A percentile compares a stretch with the other conserved stretches of the same genome.
phyloP scores from a whole-genome alignment of 2,329 filamentous ascomycete genomes.

The Colletotrichum nymphaeae region DNA sequence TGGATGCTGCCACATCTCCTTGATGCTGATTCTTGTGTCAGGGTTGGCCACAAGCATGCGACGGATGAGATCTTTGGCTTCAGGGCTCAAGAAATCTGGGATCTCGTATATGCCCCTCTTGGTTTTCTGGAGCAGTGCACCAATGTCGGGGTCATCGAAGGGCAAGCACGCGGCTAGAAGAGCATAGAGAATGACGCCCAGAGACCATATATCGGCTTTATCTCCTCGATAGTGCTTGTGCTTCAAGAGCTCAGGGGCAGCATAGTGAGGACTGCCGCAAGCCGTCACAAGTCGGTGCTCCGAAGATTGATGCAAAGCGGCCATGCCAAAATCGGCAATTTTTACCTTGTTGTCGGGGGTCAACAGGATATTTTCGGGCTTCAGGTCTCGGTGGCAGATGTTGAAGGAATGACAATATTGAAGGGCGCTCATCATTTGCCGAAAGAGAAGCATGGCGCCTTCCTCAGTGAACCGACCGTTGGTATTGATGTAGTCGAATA shows the following conservation, averaged over 20 bases:
- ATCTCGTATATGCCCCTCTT: slow-evolving; percentile 71
- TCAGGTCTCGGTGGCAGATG: slow-evolving; percentile 95
- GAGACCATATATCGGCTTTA: slow-evolving; percentile 93
- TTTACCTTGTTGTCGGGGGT: slow-evolving; percentile 83
- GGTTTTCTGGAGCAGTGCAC: slow-evolving; percentile 70
- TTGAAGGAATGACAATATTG: slow-evolving; percentile 94
- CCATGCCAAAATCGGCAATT: slow-evolving; percentile 98
- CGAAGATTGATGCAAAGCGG: slow-evolving; percentile 84
- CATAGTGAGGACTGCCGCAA: slow-evolving; percentile 97
- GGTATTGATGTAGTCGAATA: slow-evolving; percentile 87
- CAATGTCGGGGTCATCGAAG: slow-evolving; percentile 77
- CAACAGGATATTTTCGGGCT: slow-evolving; percentile 96
- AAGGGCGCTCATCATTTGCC: slow-evolving; percentile 92
- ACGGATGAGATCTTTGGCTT: slow-evolving; percentile 82
- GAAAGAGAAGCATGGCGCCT: slow-evolving; percentile 85
- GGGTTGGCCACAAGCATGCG: slow-evolving; percentile 85
- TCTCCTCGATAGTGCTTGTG: slow-evolving; percentile 84
- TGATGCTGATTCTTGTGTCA: slow-evolving; percentile 80
- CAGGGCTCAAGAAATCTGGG: slow-evolving; percentile 70
- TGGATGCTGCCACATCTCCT: slow-evolving; percentile 87
- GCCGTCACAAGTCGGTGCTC: slow-evolving; percentile 86
- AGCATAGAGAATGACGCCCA: slow-evolving; percentile 89
- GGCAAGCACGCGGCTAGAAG: slow-evolving; percentile 87
- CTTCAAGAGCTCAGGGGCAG: slow-evolving; percentile 89
- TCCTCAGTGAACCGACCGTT: slow-evolving; percentile 81